Base-by-base conservation (phyloP, 208 protist genomes). In the Leishmania arabica region DNA sequence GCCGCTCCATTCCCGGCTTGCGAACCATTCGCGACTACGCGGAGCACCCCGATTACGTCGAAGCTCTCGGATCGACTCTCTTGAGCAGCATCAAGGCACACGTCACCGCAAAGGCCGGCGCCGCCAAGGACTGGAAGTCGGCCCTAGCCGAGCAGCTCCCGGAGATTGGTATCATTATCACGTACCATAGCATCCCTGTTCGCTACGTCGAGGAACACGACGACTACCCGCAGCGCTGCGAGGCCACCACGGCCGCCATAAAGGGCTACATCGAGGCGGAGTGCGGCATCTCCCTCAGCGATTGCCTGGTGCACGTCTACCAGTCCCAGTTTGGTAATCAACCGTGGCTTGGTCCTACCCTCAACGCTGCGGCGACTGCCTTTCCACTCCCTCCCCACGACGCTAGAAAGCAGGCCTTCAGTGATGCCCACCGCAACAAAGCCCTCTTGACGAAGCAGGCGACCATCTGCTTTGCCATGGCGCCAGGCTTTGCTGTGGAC, bases 251-350 rank as follows among this genome's bases (percentile, higher is more conserved):
- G 2, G 4, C 40, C 0, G 72, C 69, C 0, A 58, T 88, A 37
- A 68, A 51, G 54, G 72, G 69, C 19, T 82, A 75, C 47, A 34
- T 89, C 21, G 77, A 76, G 47, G 24, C 19, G 17, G 60, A 73
- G 31, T 62, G 72, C 9, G 72, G 84, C n/a, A 21, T 78, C 40
- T 37, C 49, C 72, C 60, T 89, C 9, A 82, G 68, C 40, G 69
- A 73, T 49, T 21, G 66, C 37, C 69, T 86, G 0, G 77, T 86
- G 21, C 84, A 91, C n/a, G 78, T 81, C 27, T 91, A 88, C 76
- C 89, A 93, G 80, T 93, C 89, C 6, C 71, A 80, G 24, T 91
- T 91, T 77, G 89, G 89, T 53, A 82, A 75, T n/a, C 71, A 88
- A 53, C 81, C 82, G 31, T 93, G 89, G 88, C 80, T 93, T 27